Conservation (phyloP, 768 basidiomycete genomes). For the Obba rivulosa region DNA sequence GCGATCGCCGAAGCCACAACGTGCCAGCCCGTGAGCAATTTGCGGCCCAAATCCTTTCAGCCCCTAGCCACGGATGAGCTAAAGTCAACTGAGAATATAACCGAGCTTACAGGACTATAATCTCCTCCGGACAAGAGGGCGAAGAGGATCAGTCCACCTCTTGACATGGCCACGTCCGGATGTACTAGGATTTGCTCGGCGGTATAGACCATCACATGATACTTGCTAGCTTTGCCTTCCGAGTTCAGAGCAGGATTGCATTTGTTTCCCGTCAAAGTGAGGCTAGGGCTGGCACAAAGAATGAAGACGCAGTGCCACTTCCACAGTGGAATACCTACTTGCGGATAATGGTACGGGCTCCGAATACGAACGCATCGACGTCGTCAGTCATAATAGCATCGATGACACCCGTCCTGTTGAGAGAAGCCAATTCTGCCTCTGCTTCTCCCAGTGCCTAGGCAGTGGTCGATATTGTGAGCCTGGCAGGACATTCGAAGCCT, state of each 20-base stretch:
- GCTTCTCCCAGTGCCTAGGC: constrained; percentile 43
- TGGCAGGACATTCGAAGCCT: not conserved
- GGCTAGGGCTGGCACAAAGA: constrained; percentile 10
- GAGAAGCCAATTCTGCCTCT: constrained; percentile 42
- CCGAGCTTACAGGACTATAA: constrained; percentile 25
- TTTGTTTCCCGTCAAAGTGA: constrained; percentile 22
- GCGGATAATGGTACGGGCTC: constrained; percentile 35
- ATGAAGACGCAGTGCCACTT: no score
- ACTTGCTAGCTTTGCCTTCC: constrained; percentile 20
- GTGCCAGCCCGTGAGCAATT: constrained; percentile 21
- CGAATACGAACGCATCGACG: constrained; percentile 43
- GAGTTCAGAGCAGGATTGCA: constrained; percentile 17
- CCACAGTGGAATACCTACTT: constrained; percentile 27
- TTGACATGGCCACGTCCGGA: constrained; percentile 20
- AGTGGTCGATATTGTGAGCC: no score
- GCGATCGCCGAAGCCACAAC: constrained; percentile 23
- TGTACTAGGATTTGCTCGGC: constrained; percentile 19
- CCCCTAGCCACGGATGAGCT: constrained; percentile 7
- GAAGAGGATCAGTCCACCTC: constrained; percentile 28
- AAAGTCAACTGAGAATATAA: not conserved
- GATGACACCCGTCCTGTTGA: constrained; percentile 33
- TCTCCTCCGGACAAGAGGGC: constrained; percentile 32
- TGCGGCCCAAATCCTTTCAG: constrained; percentile 14
- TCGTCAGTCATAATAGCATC: constrained; percentile 46
- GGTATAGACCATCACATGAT: constrained; percentile 20